Base-by-base conservation (phyloP, 2,329 filamentous ascomycete species). In the Scedosporium boydii region DNA sequence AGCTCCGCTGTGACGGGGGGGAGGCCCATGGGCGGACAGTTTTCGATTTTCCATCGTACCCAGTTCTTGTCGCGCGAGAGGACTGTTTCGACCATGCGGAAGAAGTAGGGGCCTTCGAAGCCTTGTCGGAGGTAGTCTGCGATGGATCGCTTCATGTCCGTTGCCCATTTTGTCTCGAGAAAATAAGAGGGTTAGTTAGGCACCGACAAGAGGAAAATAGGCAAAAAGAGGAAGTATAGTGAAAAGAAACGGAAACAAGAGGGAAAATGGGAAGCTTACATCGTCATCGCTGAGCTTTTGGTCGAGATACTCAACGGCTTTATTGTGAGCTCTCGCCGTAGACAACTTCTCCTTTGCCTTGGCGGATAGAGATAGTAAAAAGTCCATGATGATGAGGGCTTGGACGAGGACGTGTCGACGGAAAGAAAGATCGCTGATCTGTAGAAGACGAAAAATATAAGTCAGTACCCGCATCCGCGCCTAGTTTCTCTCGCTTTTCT, bases 1-100 rank as follows among this genome's bases (percentile, higher is more conserved):
- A 88, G 83, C 29, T 84, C 76, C 1, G 87, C 81, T 2, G 87
- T 82, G 34, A 98, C 82, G 10, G 90, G 79, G 23, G 89, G 84
- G 64, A 85, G 84, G 70, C 93, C 87, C 70, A 99, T 98, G 5
- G 88, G 84, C 26, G 91, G 91, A 72, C 95, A 99, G 67, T 88
- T 91, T 72, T 97, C 92, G 64, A 93, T 88, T 77, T 99, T 99
- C 95, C 95, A 99, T 65, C 92, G 88, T 55, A 96, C 92, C 96
- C 96, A 99, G 72, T 98, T 97, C 78, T 97, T 98, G 74, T 99
- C 95, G 66, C 95, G 84, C 26, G 91, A 91, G 34, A 99, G 84
- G 38, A 99, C 93, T 12, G 93, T 98, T 73, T 98, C 93, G 38
- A 99, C 92, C 85, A 98, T 96, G 46, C 95, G 88, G 75, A 92